phyloP scores from a whole-genome alignment of 176 grass and related monocot species.

The Paspalum notatum region DNA sequence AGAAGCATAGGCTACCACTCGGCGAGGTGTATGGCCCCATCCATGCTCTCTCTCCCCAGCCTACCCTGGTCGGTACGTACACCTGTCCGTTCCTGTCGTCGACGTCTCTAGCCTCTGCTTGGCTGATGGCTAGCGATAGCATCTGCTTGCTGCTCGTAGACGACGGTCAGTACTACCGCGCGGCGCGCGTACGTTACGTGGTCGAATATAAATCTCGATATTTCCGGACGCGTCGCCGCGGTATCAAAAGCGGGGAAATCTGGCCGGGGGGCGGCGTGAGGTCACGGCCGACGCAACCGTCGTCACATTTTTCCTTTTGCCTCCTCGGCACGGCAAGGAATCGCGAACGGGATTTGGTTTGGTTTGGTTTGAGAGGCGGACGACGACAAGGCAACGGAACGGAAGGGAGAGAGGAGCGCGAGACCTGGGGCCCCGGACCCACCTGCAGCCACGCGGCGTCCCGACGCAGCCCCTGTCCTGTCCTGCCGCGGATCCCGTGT shows the following conservation, averaged over 20 bases:
- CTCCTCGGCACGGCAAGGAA: neutral
- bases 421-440: neutral
- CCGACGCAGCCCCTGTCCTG: constrained; percentile 41
- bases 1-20: too few species aligned
- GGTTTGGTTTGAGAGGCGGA: neutral
- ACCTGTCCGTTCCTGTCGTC: too few species aligned
- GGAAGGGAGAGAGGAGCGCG: neutral
- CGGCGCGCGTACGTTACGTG: too few species aligned
- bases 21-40: neutral
- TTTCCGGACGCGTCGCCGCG: constrained; percentile 31
- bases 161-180: too few species aligned
- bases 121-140: too few species aligned
- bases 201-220: constrained; percentile 31
- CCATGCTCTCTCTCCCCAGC: neutral
- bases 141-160: too few species aligned
- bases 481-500: neutral
- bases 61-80: too few species aligned
- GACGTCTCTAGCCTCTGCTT: too few species aligned
- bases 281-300: neutral
- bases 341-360: too few species aligned
- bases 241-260: constrained; percentile 25
- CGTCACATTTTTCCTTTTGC: too few species aligned
- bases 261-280: neutral
- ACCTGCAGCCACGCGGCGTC: constrained; percentile 27
- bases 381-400: neutral